These are phyloP conservation scores for Luffa aegyptiaca DNA, from an alignment of 306 rosid genomes.

Conservation along the genomic window DNA sequence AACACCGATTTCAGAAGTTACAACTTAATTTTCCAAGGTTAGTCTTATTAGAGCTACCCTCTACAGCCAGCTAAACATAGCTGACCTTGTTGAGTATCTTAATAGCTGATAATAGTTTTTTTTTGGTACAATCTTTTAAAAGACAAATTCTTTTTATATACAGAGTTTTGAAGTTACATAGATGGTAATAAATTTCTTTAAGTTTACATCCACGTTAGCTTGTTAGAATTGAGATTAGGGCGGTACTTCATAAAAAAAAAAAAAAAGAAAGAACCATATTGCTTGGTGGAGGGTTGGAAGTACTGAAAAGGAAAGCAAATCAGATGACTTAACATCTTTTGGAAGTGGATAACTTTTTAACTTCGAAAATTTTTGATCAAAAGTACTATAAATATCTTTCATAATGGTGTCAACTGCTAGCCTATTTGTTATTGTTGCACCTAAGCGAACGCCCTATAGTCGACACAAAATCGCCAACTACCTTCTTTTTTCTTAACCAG, in stretches of 20 bases:
- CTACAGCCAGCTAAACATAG: background rate
- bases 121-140: background rate
- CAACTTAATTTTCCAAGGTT: slow-evolving; percentile 94
- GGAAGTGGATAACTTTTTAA: background rate
- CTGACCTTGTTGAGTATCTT: background rate
- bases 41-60: slow-evolving; percentile 10
- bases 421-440: background rate
- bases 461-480: no score
- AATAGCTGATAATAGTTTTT: background rate
- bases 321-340: no score
- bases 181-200: background rate
- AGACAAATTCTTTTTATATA: background rate
- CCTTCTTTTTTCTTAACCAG: no score
- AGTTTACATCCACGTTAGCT: background rate
- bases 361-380: no score
- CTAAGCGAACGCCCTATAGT: background rate
- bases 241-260: no score
- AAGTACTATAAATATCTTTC: background rate
- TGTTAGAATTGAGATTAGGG: no score
- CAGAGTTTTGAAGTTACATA: background rate
- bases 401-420: background rate
- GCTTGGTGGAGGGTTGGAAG: background rate
- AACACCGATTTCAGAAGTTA: slow-evolving; percentile 76
- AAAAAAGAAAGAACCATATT: no score
- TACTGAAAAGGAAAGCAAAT: background rate